Base-by-base conservation (phyloP, 805 yeast genomes). In the Gaillardinia entomophila region DNA sequence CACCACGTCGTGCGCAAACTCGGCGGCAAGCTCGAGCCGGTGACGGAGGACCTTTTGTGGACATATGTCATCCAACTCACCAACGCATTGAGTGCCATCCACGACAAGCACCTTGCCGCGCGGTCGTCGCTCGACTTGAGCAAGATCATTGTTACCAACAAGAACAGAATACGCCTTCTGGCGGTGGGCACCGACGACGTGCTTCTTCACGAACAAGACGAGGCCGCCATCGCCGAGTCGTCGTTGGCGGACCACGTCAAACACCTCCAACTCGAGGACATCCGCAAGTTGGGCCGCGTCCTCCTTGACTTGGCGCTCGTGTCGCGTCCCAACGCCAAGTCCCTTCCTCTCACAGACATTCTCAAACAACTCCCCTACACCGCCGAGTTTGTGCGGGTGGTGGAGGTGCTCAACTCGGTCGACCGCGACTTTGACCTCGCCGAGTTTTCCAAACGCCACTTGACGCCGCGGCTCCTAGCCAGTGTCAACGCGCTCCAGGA, bases 1-100 rank as follows among this genome's bases (percentile, higher is more conserved):
- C 67, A 71, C 13, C 92, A 86, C 60, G 67, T 77, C 43, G 64
- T 68, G 30, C 60, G 72, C 27, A 64, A 48, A 34, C 48, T 51
- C 48, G 63, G 55, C 41, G 55, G 52, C 25, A 61, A 57, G 36
- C 64, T 69, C 4, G 74, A 68, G 39, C 68, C 71, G 16, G 64
- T 84, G 2, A 77, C 81, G 0, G 88, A 81, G 49, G 73, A 75
- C 6, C 50, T 75, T 8, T 56, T 90, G 28, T 87, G 97, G 96
- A 60, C 64, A 22, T 85, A 87, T 46, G 55, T 83, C 32, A 70
- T 79, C 12, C 97, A 92, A 60, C 57, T 92, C 20, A 66, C 81
- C 3, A 72, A 74, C 45, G 96, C 89, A 0, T 49, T 86, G 16
- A 57, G 67, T n/a, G 67, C 73, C 4, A 69, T 82, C 11, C 97